Conservation (phyloP, 2,329 filamentous ascomycete species). For the Aspergillus quadrilineatus region DNA sequence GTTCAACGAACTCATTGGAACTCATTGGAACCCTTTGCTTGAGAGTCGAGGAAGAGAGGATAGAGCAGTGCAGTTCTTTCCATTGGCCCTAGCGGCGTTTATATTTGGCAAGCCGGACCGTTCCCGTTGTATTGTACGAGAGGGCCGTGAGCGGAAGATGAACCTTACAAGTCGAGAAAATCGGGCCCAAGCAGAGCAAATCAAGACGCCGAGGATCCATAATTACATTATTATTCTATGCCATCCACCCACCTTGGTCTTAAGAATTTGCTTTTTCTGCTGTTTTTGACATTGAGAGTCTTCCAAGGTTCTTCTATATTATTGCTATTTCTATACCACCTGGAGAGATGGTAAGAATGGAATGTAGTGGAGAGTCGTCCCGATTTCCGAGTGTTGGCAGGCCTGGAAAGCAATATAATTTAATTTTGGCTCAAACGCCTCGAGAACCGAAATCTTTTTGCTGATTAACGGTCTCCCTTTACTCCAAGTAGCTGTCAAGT, state of each 20-base stretch:
- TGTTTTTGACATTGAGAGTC: not conserved
- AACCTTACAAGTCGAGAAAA: conserved; percentile 2
- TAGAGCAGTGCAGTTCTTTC: not conserved
- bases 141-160: conserved; percentile 4
- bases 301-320: not conserved
- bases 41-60: not conserved
- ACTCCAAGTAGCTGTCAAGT: not conserved
- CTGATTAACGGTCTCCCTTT: conserved; percentile 2
- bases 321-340: too few species aligned
- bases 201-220: conserved; percentile 14
- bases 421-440: conserved; percentile 1
- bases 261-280: not conserved
- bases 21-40: too few species aligned
- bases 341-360: too few species aligned
- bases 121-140: conserved; percentile 6
- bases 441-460: conserved; percentile 2
- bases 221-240: conserved; percentile 14
- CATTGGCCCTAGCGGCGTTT: not conserved
- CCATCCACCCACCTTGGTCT: conserved; percentile 14
- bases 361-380: not conserved
- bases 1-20: not conserved
- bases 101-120: not conserved
- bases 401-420: not conserved
- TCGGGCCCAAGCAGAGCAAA: conserved; percentile 21
- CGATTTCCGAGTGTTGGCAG: not conserved